Evolutionary conservation across 306 rosid genomes (phyloP).

Genomic region (Albizia julibrissin): DNA sequence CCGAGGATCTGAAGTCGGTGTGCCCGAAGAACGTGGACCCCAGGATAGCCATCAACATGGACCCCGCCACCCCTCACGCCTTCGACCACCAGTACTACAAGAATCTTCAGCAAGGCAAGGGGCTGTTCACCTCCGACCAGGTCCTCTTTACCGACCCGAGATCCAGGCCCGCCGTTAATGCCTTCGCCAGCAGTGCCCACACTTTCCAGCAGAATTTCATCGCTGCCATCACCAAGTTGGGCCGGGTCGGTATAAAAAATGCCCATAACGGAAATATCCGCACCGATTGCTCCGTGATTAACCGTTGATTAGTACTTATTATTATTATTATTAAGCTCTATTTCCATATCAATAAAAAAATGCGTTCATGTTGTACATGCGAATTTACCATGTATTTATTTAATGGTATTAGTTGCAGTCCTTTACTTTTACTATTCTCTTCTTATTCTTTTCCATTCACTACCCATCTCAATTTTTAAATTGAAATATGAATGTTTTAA

Average conservation of each 20-base stretch:
- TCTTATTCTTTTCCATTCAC: too few species aligned
- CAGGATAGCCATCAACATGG: slow-evolving; percentile 75
- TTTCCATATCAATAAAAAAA: not conserved
- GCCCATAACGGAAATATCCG: slow-evolving; percentile 68
- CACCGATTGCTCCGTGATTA: slow-evolving; percentile 50
- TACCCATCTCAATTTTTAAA: too few species aligned
- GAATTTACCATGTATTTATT: not conserved
- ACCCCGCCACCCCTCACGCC: slow-evolving; percentile 62
- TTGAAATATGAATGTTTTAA: too few species aligned
- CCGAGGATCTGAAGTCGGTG: slow-evolving; percentile 42
- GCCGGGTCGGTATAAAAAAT: slow-evolving; percentile 72
- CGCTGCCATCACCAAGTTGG: slow-evolving; percentile 64
- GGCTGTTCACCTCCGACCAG: slow-evolving; percentile 73
- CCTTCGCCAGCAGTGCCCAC: slow-evolving; percentile 42
- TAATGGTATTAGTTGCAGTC: too few species aligned
- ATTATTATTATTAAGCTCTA: not conserved
- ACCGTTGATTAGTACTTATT: not conserved
- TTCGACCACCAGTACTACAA: slow-evolving; percentile 63
- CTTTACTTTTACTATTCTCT: too few species aligned
- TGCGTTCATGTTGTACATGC: not conserved
- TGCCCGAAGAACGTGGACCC: slow-evolving; percentile 70
- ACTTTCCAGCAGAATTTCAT: slow-evolving; percentile 52
- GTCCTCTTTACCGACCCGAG: slow-evolving; percentile 55
- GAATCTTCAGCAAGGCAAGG: slow-evolving; percentile 64
- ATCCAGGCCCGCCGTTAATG: slow-evolving; percentile 48